Conservation (phyloP, 2,329 filamentous ascomycete genomes). For the Colletotrichum somersetense region DNA sequence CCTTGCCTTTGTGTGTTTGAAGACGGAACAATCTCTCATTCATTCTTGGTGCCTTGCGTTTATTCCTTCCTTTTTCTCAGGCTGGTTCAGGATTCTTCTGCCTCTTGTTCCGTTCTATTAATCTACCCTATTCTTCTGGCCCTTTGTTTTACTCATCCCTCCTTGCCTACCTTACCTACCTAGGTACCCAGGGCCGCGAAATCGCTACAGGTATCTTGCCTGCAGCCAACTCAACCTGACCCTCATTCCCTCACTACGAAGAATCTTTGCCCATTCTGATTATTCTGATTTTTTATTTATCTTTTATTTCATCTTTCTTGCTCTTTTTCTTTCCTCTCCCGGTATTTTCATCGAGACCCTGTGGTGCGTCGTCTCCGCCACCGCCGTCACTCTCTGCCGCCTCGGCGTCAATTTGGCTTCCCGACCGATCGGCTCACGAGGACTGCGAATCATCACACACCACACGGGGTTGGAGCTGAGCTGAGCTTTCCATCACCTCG, state of each 20-base stretch:
- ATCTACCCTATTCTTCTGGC: conserved; percentile 12
- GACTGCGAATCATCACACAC: conserved; percentile 41
- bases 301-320: background rate
- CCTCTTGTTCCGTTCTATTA: conserved; percentile 25
- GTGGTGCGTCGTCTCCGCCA: conserved; percentile 15
- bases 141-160: conserved; percentile 8
- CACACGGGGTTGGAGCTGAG: background rate
- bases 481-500: background rate
- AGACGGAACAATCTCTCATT: conserved; percentile 21
- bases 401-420: conserved; percentile 15
- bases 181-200: background rate
- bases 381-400: conserved; percentile 1
- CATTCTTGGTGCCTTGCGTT: background rate
- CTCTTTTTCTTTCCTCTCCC: background rate
- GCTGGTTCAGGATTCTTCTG: conserved; percentile 2
- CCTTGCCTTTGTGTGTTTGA: background rate
- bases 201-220: conserved; percentile 37
- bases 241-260: conserved; percentile 30
- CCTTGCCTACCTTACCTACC: background rate
- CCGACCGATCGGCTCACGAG: conserved; percentile 41
- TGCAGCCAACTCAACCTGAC: conserved; percentile 24
- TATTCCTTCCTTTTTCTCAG: conserved; percentile 9
- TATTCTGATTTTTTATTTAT: background rate
- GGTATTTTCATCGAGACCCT: conserved; percentile 1
- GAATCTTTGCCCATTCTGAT: conserved; percentile 15